These are phyloP conservation scores for Kwoniella dendrophila DNA, from an alignment of 768 basidiomycete species.

Conservation along the genomic window DNA sequence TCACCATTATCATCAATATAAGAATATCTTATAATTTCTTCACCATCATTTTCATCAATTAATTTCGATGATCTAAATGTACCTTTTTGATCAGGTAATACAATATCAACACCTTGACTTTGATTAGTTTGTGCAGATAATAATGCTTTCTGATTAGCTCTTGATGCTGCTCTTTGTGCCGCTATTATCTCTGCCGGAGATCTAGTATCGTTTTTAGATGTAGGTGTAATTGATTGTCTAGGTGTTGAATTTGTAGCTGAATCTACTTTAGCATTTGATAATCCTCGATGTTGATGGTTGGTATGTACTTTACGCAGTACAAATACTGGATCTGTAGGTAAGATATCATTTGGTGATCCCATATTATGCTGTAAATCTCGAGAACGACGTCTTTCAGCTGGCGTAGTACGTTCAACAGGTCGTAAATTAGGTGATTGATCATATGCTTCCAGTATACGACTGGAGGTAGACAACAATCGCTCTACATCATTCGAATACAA, in stretches of 20 bases:
- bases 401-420: conserved; percentile 64
- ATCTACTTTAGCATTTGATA: conserved; percentile 13
- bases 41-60: conserved; percentile 59
- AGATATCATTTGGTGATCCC: conserved; percentile 73
- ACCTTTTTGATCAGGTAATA: conserved; percentile 76
- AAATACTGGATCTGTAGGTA: conserved; percentile 82
- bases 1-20: conserved; percentile 89
- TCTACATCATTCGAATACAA: conserved; percentile 61
- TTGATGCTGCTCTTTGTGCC: conserved; percentile 80
- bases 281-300: conserved; percentile 4
- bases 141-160: conserved; percentile 82
- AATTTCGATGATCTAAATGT: conserved; percentile 81
- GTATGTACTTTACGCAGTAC: conserved; percentile 75
- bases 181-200: conserved; percentile 90
- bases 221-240: conserved; percentile 1
- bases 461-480: conserved; percentile 73
- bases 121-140: conserved; percentile 83
- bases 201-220: neutral
- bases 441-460: conserved; percentile 82
- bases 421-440: conserved; percentile 72
- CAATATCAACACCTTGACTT: conserved; percentile 82
- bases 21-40: conserved; percentile 83
- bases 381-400: conserved; percentile 77
- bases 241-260: conserved; percentile 1
- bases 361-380: conserved; percentile 75